Conservation (phyloP, 116 monocot species). For the Thalassia testudinum region DNA sequence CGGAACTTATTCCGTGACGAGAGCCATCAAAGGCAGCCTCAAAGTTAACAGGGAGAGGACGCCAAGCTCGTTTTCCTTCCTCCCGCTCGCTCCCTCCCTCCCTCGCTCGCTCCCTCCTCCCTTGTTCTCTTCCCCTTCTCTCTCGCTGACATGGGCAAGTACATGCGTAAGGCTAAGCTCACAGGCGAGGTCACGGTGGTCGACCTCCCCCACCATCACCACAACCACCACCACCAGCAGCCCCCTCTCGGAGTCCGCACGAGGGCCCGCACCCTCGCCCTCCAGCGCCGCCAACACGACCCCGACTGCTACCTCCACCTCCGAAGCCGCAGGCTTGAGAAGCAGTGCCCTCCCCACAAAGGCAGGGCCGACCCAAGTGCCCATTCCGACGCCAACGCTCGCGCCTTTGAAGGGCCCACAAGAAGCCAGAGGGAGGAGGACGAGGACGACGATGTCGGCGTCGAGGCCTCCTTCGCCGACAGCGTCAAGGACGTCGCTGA, state of each 20-base stretch:
- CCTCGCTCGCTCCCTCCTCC: no score
- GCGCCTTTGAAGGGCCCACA: conserved; percentile 1
- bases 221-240: conserved; percentile 1
- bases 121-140: no score
- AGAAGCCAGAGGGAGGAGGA: neutral
- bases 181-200: conserved; percentile 32
- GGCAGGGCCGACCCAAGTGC: no score
- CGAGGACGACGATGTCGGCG: neutral
- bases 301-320: conserved; percentile 35
- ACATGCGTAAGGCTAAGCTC: conserved; percentile 44
- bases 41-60: no score
- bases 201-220: conserved; percentile 16
- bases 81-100: no score
- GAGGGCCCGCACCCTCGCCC: conserved; percentile 38
- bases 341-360: conserved; percentile 1
- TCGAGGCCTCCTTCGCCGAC: conserved; percentile 32
- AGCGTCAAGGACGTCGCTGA: conserved; percentile 26
- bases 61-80: no score
- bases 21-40: no score
- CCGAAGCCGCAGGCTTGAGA: conserved; percentile 41
- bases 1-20: no score
- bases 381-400: neutral
- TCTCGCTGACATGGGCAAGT: conserved; percentile 32
- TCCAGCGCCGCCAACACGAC: conserved; percentile 12
- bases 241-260: conserved; percentile 40